These are phyloP conservation scores for Paragyromitra xinjiangensis DNA, from an alignment of 495 filamentous ascomycete species.

Conservation along the genomic window DNA sequence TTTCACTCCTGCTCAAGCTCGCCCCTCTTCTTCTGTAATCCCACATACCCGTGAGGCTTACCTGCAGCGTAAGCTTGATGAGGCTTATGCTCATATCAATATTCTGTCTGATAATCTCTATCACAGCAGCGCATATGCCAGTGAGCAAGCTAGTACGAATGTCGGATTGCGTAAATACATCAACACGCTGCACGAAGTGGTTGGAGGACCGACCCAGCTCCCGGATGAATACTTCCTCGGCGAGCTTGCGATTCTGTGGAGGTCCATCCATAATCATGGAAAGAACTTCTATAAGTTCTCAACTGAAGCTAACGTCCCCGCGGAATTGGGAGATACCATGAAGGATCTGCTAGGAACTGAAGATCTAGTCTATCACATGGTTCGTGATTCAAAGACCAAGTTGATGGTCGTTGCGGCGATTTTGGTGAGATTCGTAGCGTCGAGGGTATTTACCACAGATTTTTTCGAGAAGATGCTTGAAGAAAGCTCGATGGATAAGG, in stretches of 20 bases:
- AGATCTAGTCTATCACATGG: conserved; percentile 9
- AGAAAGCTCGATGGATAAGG: neutral
- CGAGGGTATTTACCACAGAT: conserved; percentile 15
- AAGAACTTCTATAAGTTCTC: conserved; percentile 55
- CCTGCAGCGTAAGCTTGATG: conserved; percentile 24
- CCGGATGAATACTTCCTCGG: conserved; percentile 30
- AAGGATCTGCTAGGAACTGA: conserved; percentile 34
- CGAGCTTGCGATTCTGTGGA: conserved; percentile 53
- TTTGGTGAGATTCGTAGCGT: conserved; percentile 24
- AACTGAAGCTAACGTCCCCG: conserved; percentile 32
- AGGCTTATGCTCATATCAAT: conserved; percentile 13
- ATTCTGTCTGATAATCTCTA: conserved; percentile 20
- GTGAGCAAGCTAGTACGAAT: conserved; percentile 16
- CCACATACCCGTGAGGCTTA: neutral
- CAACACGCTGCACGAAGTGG: conserved; percentile 22
- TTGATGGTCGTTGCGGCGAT: conserved; percentile 45
- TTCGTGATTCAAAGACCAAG: conserved; percentile 44
- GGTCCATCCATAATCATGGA: conserved; percentile 48
- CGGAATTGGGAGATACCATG: conserved; percentile 17
- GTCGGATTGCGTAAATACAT: conserved; percentile 26
- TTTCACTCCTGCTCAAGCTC: conserved; percentile 7
- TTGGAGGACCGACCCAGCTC: conserved; percentile 12
- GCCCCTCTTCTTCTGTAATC: neutral
- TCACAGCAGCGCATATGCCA: conserved; percentile 7
- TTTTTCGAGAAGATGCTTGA: conserved; percentile 25